A percentile compares a stretch with the other conserved stretches of the same genome.
These are phyloP conservation scores for Ricinus communis DNA, from an alignment of 345 rosid species.

Conservation along the genomic window DNA sequence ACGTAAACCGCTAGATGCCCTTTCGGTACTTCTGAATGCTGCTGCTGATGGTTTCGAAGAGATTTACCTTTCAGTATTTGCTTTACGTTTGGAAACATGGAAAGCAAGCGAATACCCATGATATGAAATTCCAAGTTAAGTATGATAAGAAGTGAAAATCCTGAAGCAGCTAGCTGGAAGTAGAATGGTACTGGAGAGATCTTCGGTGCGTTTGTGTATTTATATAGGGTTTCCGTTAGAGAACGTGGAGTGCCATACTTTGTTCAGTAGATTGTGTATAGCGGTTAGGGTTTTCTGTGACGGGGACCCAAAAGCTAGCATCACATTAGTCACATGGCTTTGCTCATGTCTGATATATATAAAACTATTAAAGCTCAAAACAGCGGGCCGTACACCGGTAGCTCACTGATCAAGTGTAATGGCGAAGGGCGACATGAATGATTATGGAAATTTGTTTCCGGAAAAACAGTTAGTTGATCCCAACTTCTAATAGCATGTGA, in stretches of 20 bases:
- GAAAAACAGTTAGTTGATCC: too few species aligned
- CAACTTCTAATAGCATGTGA: too few species aligned
- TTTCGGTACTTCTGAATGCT: slow-evolving; percentile 35
- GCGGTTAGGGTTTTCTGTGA: neutral
- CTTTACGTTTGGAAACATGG: slow-evolving; percentile 27
- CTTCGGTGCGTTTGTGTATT: too few species aligned
- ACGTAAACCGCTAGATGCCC: slow-evolving; percentile 50
- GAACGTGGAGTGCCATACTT: too few species aligned
- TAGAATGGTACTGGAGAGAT: too few species aligned
- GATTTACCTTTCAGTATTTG: slow-evolving; percentile 23
- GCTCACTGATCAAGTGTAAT: neutral
- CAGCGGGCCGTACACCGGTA: slow-evolving; percentile 12
- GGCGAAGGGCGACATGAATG: neutral
- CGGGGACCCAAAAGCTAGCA: neutral
- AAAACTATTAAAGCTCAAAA: neutral
- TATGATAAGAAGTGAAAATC: too few species aligned
- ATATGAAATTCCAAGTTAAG: neutral
- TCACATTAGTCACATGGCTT: slow-evolving; percentile 20
- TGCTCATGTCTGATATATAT: neutral
- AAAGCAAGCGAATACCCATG: slow-evolving; percentile 39
- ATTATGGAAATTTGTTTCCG: neutral
- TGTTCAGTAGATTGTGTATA: too few species aligned
- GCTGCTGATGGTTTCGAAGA: slow-evolving; percentile 7
- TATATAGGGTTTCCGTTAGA: too few species aligned
- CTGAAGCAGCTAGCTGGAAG: too few species aligned